Conservation (phyloP, 148 eudicot species). For the Chenopodium quinoa region DNA sequence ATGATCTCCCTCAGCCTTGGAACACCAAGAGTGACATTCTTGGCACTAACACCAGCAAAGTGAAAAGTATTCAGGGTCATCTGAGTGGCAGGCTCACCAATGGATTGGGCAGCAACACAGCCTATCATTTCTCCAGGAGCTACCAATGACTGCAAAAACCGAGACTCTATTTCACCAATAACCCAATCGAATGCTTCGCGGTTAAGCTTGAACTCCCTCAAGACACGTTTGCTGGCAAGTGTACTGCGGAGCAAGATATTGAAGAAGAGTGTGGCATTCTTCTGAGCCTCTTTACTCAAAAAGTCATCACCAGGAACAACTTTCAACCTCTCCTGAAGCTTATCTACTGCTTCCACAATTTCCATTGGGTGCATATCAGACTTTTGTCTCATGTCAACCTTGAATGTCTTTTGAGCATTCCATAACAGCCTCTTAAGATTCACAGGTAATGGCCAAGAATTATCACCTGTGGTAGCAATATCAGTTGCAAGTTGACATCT, state of each 20-base stretch:
- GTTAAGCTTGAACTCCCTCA: slow-evolving; percentile 85
- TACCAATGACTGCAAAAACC: slow-evolving; percentile 94
- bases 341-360: slow-evolving; percentile 94
- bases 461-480: slow-evolving; percentile 96
- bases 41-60: slow-evolving; percentile 99
- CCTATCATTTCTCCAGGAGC: slow-evolving; percentile 99
- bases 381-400: slow-evolving; percentile 77
- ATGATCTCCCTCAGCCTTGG: slow-evolving; percentile 98
- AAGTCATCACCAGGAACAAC: slow-evolving; percentile 96
- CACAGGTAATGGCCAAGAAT: slow-evolving; percentile 92
- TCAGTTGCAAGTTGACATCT: slow-evolving; percentile 80
- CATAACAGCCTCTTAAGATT: slow-evolving; percentile 80
- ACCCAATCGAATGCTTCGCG: slow-evolving; percentile 98
- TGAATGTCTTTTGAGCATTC: slow-evolving; percentile 93
- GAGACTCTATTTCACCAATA: slow-evolving; percentile 91
- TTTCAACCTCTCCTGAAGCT: slow-evolving; percentile 88
- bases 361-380: slow-evolving; percentile 99
- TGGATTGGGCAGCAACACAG: slow-evolving; percentile 99
- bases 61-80: slow-evolving; percentile 98
- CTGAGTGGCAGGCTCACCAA: slow-evolving; percentile 99
- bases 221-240: slow-evolving; percentile 86
- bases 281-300: slow-evolving; percentile 92
- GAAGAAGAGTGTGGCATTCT: slow-evolving; percentile 93
- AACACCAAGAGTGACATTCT: slow-evolving; percentile 98
- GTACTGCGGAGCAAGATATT: slow-evolving; percentile 91